Evolutionary conservation across 1,139 yeast genomes (phyloP), one percentile per base, ranked within the genome.

Genomic region (Yamadazyma mexicana): DNA sequence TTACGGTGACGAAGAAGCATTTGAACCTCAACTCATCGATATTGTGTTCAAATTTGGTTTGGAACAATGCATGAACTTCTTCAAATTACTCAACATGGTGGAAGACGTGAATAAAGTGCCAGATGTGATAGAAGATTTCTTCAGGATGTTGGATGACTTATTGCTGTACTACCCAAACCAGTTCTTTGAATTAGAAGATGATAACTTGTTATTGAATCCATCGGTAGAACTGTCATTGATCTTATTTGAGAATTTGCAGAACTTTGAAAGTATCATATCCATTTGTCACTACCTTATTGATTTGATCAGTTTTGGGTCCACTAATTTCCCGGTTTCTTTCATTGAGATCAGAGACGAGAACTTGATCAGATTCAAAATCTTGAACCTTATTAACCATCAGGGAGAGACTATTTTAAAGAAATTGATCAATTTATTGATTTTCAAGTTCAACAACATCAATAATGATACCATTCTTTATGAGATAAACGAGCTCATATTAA

Each of bases 61-160:
- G 35, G 61, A 69, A 30, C 83, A 78, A 53, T 59, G 75, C 38
- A 54, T 54, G 10, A 58, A 56, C 14, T 77, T 78, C 43, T 69
- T 73, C 40, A 62, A 61, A 12, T 50, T 69, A 16, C 57, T 68
- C 35, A 48, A 50, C 28, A 55, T 51, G 7, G 34, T 35, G 16
- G 58, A 58, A 17, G 50, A 49, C 24, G 24, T 66, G 42, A 65
- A 65, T 38, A 75, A 69, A 48, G 75, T 75, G 29, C 87, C 92
- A 12, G 96, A 88, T 58, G 73, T 87, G 27, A 69, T 91, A 40
- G 96, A 91, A 60, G 97, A 91, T 66, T 91, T 85, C 57, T 89
- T 84, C 73, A 73, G 94, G 44, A 83, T 91, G 84, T 72, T 83
- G 64, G 74, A 78, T 45, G 98, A 92, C 57, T 69, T 89, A 37